A percentile compares a stretch with the other conserved stretches of the same genome.
These are phyloP conservation scores for Leptodontidium sp. DNA, from an alignment of 2,329 filamentous ascomycete genomes.

Conservation along the genomic window DNA sequence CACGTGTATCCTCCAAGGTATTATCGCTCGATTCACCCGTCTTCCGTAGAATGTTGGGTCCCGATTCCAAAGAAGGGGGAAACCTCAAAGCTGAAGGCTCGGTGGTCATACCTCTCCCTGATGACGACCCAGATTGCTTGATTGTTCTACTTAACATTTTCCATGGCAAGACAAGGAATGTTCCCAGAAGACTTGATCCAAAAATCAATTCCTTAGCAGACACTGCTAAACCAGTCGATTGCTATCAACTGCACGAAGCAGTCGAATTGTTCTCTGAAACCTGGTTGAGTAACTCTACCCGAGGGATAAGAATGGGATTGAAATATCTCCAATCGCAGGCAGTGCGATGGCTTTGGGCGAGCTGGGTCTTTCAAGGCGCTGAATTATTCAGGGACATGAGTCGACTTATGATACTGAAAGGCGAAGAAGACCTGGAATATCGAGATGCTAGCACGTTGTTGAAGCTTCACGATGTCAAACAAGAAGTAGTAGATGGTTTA, in stretches of 20 bases:
- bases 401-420: neutral
- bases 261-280: slow-evolving; percentile 12
- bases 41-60: slow-evolving; percentile 7
- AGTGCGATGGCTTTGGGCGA: neutral
- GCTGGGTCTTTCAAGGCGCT: neutral
- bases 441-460: neutral
- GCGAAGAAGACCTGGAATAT: neutral
- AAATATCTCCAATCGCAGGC: neutral
- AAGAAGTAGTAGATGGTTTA: neutral
- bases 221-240: slow-evolving; percentile 25
- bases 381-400: neutral
- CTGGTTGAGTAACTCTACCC: neutral
- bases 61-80: neutral
- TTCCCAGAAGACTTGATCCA: slow-evolving; percentile 21
- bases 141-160: slow-evolving; percentile 29
- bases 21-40: neutral
- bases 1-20: neutral
- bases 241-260: slow-evolving; percentile 28
- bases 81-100: neutral
- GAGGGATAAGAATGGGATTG: neutral
- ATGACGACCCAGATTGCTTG: slow-evolving; percentile 26
- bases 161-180: slow-evolving; percentile 11
- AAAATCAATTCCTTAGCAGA: neutral
- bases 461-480: neutral
- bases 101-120: slow-evolving; percentile 15